These are phyloP conservation scores for Gloeopeniophorella convolvens DNA, from an alignment of 768 basidiomycete species.

Conservation along the genomic window DNA sequence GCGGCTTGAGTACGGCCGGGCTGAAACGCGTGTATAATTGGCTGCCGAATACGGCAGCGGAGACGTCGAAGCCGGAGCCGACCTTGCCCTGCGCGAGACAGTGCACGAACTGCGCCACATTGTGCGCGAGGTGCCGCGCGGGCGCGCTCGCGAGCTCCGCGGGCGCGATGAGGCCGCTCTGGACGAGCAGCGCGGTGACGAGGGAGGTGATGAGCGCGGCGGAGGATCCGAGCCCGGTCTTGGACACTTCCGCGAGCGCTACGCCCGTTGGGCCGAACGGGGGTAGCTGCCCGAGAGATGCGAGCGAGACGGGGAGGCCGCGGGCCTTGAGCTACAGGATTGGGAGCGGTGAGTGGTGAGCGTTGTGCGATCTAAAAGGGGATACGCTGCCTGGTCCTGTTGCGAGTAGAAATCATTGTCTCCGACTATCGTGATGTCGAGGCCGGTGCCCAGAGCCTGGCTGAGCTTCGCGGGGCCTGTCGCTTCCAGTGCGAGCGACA, in stretches of 20 bases:
- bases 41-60: constrained; percentile 89
- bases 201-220: constrained; percentile 96
- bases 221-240: constrained; percentile 95
- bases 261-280: constrained; percentile 73
- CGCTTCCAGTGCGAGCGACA: constrained; percentile 60
- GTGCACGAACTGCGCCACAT: constrained; percentile 90
- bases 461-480: constrained; percentile 39
- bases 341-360: constrained; percentile 1
- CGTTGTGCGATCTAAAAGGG: constrained; percentile 3
- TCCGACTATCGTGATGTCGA: constrained; percentile 79
- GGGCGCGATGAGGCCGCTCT: constrained; percentile 54
- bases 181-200: constrained; percentile 76
- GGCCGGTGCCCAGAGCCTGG: constrained; percentile 41
- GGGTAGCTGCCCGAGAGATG: constrained; percentile 59
- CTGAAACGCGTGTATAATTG: constrained; percentile 88
- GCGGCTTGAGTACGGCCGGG: constrained; percentile 55
- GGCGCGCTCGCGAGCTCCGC: constrained; percentile 35
- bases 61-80: constrained; percentile 95
- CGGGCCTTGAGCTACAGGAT: constrained; percentile 51
- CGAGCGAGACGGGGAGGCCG: constrained; percentile 54
- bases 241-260: constrained; percentile 78
- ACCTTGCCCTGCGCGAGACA: constrained; percentile 97
- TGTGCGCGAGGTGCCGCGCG: constrained; percentile 70
- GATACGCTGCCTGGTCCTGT: constrained; percentile 57
- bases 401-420: constrained; percentile 99